These are phyloP conservation scores for Saccharomyces kudriavzevii DNA, from an alignment of 805 yeast species.

Conservation along the genomic window DNA sequence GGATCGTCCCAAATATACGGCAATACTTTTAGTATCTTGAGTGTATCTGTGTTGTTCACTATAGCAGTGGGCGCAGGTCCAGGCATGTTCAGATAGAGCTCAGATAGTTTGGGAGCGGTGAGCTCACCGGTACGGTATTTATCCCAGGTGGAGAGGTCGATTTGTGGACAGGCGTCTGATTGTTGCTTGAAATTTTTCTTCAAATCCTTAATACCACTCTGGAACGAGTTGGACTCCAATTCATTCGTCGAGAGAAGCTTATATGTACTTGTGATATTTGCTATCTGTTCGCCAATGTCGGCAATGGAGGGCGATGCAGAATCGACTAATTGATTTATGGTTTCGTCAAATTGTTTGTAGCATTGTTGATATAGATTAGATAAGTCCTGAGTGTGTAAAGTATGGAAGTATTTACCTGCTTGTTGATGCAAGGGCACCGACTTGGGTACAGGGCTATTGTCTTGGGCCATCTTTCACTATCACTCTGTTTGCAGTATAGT, in stretches of 20 bases:
- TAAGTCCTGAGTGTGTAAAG: slow-evolving; percentile 9
- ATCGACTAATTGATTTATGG: slow-evolving; percentile 13
- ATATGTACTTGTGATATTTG: neutral
- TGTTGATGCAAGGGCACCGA: slow-evolving; percentile 19
- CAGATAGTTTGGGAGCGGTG: slow-evolving; percentile 12
- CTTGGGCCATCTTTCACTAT: neutral
- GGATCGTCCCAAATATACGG: slow-evolving; percentile 50
- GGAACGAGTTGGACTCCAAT: slow-evolving; percentile 1
- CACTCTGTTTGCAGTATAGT: neutral
- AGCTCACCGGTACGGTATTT: slow-evolving; percentile 8
- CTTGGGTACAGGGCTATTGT: slow-evolving; percentile 4
- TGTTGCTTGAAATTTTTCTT: slow-evolving; percentile 10
- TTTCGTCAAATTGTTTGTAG: slow-evolving; percentile 13
- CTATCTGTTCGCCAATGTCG: neutral
- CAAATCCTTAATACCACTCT: slow-evolving; percentile 2
- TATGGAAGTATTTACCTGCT: slow-evolving; percentile 11
- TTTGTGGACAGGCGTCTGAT: slow-evolving; percentile 11
- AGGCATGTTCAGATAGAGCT: slow-evolving; percentile 3
- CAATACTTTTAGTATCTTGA: slow-evolving; percentile 33
- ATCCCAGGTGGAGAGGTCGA: slow-evolving; percentile 19
- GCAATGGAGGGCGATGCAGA: slow-evolving; percentile 2
- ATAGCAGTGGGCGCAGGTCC: neutral
- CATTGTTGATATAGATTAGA: slow-evolving; percentile 7
- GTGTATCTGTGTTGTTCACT: neutral
- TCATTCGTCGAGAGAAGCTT: neutral